Evolutionary conservation across 2,329 filamentous ascomycete species (phyloP), one percentile per base, ranked within the genome.

Genomic region (Mariannaea sp.): DNA sequence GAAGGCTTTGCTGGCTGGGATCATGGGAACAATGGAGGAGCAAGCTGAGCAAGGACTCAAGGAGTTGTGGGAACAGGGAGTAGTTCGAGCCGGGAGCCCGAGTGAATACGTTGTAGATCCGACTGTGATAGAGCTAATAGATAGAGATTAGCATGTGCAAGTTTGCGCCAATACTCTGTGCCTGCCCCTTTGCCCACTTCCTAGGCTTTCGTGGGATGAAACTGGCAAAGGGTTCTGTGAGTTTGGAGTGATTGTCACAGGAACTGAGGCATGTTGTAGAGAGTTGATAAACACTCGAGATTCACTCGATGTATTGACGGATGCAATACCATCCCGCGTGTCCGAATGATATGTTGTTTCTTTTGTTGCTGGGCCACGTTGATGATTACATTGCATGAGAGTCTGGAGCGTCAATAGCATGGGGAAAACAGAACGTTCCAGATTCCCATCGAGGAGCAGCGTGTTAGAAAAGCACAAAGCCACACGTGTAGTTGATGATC

Each of bases 51-150:
- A 61, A 27, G 73, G 74, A 49, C 58, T 77, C 52, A 65, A 67
- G 56, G 69, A 69, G 32, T 64, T 77, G 30, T 78, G 75, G 75
- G 71, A 76, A 47, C 67, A 73, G 46, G 74, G 74, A 19, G 65
- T 72, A 35, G 53, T 53, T 32, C 49, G 29, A 39, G 41, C 59
- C 48, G 57, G 50, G 40, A 50, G 39, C 12, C 20, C 35, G 20
- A 51, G 52, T 33, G 62, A 63, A 42, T 50, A 57, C 49, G 57
- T 59, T 17, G 44, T 53, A 56, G 61, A 57, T 10, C 56, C 61
- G 43, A 39, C 56, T 9, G 65, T 67, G 52, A 58, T 65, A 56
- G 65, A 67, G 54, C 44, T 67, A 50, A 58, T 49, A 27, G 62
- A 65, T 29, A 57, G 54, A 32, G 62, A 66, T 51, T 65, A 64